Evolutionary conservation across 73 alveolate genomes (phyloP), one percentile per base, ranked within the genome.

Genomic region (Stentor roeselii): DNA sequence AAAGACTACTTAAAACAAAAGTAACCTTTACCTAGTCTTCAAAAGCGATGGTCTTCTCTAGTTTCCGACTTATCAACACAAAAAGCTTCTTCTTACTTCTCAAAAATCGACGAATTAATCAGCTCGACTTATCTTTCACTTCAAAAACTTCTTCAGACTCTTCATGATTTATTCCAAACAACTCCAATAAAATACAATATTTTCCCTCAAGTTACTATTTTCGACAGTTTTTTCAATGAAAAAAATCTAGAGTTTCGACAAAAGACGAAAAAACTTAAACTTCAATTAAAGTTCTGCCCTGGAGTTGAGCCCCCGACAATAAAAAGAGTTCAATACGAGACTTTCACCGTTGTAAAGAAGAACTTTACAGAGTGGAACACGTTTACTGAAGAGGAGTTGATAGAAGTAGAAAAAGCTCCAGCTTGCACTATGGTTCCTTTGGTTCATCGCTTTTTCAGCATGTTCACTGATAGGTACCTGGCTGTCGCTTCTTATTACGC

Each of bases 271-370:
- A 67, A 67, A 67, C 37, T 67, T 21, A 67, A 67, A 67, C 27
- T 67, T 0, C 80, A 67, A 67, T 34, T 67, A 67, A 67, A 67
- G 41, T 40, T 67, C 27, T 21, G 37, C 42, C 80, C 80, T 30
- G 80, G 80, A 0, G 80, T 67, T 67, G 80, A 67, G 41, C 80
- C 80, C 11, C 80, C 80, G 11, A 21, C n/a, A 32, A 67, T 67
- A 21, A 67, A 67, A 67, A 67, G 41, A 67, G 41, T 67, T 1
- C n/a, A 21, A 21, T 27, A 21, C 2, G 80, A 67, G 34, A 21
- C n/a, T 2, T 67, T 21, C 41, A n/a, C 21, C 21, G 34, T 32
- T 30, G 41, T 67, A 3, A 67, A 32, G 34, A 67, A 32, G 34
- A 36, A 36, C 34, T 67, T 27, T 32, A 67, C 80, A 0, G 80